Base-by-base conservation (phyloP, 208 protist species). In the Leishmania lainsoni region DNA sequence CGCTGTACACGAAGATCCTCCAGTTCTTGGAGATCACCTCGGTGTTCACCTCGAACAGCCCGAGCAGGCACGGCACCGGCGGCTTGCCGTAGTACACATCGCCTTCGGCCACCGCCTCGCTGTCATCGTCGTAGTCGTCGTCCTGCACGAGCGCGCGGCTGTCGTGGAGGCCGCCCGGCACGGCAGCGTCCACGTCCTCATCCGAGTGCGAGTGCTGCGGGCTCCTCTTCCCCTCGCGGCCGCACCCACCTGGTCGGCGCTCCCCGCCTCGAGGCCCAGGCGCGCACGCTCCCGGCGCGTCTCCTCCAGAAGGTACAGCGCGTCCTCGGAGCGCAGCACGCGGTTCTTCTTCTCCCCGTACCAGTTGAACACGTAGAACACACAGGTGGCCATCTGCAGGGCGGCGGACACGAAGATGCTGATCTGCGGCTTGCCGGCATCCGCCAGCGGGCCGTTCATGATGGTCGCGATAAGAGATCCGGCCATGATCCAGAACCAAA, bases 311-410 rank as follows among this genome's bases (percentile, higher is more conserved):
- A 88, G 58, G 17, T 87, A 81, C 69, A 83, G 52, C 39, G 70
- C 75, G 81, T 93, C 90, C 66, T 90, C 85, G 16, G 54, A 29
- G 69, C 90, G 90, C 56, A 90, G 85, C 63, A 81, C 85, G 32
- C 78, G 81, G 82, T 96, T 94, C 56, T 35, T 82, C 69, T 85
- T 70, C 89, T 96, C 92, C 12, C 80, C 90, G 79, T 90, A 90
- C 87, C 81, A 88, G 86, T 96, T 96, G 65, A 92, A 87, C 20
- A 90, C 26, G 74, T 83, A 93, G 81, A 94, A 83, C 49, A 92
- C 10, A n/a, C 61, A 52, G 1, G 89, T 86, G 70, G 93, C n/a
- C 54, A 92, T 68, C 86, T 94, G 89, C 71, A 90, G 74, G 22
- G 71, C 87, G n/a, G 87, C 92, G 22, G 90, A 84, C 49, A 96